Conservation (phyloP, 2,329 filamentous ascomycete species). For the Alternaria ethzedia region DNA sequence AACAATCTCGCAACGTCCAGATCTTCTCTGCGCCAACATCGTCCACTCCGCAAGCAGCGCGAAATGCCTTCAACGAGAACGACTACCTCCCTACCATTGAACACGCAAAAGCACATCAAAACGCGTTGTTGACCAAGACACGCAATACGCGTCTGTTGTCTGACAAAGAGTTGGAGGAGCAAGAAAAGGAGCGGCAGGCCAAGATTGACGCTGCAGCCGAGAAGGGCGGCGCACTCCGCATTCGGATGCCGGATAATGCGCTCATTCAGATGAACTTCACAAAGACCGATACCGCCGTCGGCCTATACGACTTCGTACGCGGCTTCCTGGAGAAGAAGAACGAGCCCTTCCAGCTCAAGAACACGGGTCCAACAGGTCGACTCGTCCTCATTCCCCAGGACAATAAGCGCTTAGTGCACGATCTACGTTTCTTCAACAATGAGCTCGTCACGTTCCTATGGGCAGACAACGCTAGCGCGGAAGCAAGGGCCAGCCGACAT, state of each 20-base stretch:
- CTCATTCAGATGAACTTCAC: conserved; percentile 75
- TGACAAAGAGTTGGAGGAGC: conserved; percentile 79
- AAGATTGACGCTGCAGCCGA: conserved; percentile 68
- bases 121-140: conserved; percentile 64
- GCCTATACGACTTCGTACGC: conserved; percentile 77
- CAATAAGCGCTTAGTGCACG: conserved; percentile 69
- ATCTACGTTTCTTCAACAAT: conserved; percentile 72
- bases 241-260: conserved; percentile 88
- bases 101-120: conserved; percentile 77
- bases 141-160: conserved; percentile 81
- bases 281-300: conserved; percentile 70
- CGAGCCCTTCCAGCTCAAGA: conserved; percentile 75
- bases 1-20: conserved; percentile 59
- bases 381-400: conserved; percentile 53
- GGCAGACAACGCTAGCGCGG: conserved; percentile 67
- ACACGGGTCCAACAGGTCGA: conserved; percentile 62
- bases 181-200: conserved; percentile 69
- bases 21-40: conserved; percentile 80
- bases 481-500: conserved; percentile 59
- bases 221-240: conserved; percentile 71
- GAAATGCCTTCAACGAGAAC: conserved; percentile 69
- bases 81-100: conserved; percentile 79
- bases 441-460: conserved; percentile 80
- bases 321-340: conserved; percentile 69
- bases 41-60: conserved; percentile 77